Percentiles rank a stretch among this genome's conserved stretches.
Conservation (phyloP, 495 filamentous ascomycete genomes). For the Neurospora sp. region DNA sequence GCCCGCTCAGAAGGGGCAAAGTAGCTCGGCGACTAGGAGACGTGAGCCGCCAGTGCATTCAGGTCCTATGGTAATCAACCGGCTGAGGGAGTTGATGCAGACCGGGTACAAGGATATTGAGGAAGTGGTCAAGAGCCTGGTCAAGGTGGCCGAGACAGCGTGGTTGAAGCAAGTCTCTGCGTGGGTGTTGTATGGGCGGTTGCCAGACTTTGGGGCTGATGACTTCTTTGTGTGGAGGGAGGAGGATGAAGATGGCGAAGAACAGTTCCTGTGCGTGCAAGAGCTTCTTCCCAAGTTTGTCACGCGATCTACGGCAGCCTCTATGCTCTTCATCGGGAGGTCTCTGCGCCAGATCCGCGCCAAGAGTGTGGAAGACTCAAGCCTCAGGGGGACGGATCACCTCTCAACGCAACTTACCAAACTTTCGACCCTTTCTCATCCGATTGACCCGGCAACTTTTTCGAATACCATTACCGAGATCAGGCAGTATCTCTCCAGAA, state of each 20-base stretch:
- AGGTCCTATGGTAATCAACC: conserved; percentile 60
- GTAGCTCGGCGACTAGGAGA: neutral
- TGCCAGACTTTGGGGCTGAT: conserved; percentile 58
- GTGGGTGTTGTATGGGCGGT: conserved; percentile 80
- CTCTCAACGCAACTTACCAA: conserved; percentile 62
- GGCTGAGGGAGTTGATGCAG: conserved; percentile 58
- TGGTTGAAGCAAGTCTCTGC: conserved; percentile 85
- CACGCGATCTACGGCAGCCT: conserved; percentile 58
- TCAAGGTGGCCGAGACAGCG: conserved; percentile 70
- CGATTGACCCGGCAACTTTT: conserved; percentile 60
- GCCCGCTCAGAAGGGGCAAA: neutral
- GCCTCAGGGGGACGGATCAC: conserved; percentile 48
- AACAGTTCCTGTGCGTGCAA: conserved; percentile 28
- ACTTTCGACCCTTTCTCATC: conserved; percentile 60
- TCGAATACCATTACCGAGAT: conserved; percentile 64
- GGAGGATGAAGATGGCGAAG: conserved; percentile 18
- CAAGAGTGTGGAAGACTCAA: conserved; percentile 36
- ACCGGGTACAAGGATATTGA: conserved; percentile 89
- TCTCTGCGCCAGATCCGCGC: conserved; percentile 71
- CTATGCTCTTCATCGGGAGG: conserved; percentile 83
- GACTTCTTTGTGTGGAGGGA: conserved; percentile 70
- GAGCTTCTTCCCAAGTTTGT: conserved; percentile 70
- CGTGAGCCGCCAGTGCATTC: neutral
- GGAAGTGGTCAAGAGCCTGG: conserved; percentile 55
- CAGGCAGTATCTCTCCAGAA: conserved; percentile 69